Percentiles rank a stretch among this genome's conserved stretches.
Evolutionary conservation across 805 yeast species (phyloP).

Genomic region (Lipomyces sp.): DNA sequence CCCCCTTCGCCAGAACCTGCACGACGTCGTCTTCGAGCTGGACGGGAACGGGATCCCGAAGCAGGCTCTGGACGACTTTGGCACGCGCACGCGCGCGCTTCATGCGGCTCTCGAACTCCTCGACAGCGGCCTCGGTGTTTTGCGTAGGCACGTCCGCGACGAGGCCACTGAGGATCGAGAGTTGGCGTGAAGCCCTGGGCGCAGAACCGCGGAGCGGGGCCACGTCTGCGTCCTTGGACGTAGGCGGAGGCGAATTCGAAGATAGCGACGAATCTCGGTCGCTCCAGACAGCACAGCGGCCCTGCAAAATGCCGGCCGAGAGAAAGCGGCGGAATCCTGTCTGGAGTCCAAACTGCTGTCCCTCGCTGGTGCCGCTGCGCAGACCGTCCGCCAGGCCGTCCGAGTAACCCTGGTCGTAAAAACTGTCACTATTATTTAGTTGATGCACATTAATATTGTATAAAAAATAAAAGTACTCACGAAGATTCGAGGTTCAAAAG

Average conservation of each 20-base stretch:
- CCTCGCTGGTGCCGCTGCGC: constrained; percentile 62
- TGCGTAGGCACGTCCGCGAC: constrained; percentile 39
- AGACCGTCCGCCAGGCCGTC: constrained; percentile 69
- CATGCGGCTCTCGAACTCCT: constrained; percentile 50
- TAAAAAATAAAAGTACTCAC: constrained; percentile 7
- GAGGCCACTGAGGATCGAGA: constrained; percentile 35
- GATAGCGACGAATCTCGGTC: neutral
- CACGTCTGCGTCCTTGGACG: neutral
- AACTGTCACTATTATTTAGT: too few relatives aligned
- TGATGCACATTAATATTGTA: neutral
- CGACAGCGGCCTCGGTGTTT: constrained; percentile 57
- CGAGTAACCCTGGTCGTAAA: constrained; percentile 62
- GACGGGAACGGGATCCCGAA: constrained; percentile 34
- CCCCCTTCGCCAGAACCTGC: constrained; percentile 36
- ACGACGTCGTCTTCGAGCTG: constrained; percentile 38
- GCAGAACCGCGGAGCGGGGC: constrained; percentile 32
- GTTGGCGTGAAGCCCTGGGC: constrained; percentile 20
- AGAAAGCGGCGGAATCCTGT: constrained; percentile 45
- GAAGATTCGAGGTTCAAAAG: constrained; percentile 18
- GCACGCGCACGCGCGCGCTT: constrained; percentile 60
- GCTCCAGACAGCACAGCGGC: constrained; percentile 44
- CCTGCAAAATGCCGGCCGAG: constrained; percentile 64
- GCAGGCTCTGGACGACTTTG: constrained; percentile 46
- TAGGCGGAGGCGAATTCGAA: too few relatives aligned
- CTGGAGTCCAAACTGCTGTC: constrained; percentile 71